Conservation (phyloP, 345 rosid species). For the Erodium maritimum region DNA sequence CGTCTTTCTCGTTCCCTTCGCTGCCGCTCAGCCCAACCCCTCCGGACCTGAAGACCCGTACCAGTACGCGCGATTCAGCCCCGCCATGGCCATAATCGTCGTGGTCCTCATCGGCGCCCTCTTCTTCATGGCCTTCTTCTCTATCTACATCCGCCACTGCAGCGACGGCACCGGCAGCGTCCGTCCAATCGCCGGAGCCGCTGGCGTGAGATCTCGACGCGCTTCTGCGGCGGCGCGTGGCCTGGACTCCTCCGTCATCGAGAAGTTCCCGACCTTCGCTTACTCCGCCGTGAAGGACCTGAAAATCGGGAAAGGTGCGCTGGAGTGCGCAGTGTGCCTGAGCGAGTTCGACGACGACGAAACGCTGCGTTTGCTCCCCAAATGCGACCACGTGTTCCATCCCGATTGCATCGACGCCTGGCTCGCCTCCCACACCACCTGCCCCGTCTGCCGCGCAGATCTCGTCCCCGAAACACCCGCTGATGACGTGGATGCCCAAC, state of each 20-base stretch:
- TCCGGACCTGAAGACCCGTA: conserved; percentile 6
- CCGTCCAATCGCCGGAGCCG: conserved; percentile 4
- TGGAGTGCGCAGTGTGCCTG: conserved; percentile 92
- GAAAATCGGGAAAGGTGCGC: conserved; percentile 68
- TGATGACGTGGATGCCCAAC: too few species aligned
- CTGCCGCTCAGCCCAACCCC: conserved; percentile 13
- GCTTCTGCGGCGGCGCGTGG: conserved; percentile 44
- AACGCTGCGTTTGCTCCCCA: conserved; percentile 85
- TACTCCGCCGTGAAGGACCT: conserved; percentile 75
- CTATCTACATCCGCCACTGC: conserved; percentile 86
- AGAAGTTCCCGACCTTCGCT: conserved; percentile 59
- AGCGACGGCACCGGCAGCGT: conserved; percentile 16
- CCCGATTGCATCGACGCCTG: conserved; percentile 84
- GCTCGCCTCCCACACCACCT: conserved; percentile 75
- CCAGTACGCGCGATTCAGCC: conserved; percentile 36
- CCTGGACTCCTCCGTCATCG: conserved; percentile 41
- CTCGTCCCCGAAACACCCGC: too few species aligned
- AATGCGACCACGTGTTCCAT: conserved; percentile 90
- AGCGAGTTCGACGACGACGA: conserved; percentile 85
- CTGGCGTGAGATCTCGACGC: conserved; percentile 21
- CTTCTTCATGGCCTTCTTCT: conserved; percentile 78
- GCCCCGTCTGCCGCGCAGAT: conserved; percentile 89
- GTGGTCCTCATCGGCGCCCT: conserved; percentile 65
- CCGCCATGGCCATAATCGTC: conserved; percentile 73
- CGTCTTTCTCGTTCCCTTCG: conserved; percentile 2